phyloP scores from a whole-genome alignment of 441 rosid species.

The Omphalea diandra region DNA sequence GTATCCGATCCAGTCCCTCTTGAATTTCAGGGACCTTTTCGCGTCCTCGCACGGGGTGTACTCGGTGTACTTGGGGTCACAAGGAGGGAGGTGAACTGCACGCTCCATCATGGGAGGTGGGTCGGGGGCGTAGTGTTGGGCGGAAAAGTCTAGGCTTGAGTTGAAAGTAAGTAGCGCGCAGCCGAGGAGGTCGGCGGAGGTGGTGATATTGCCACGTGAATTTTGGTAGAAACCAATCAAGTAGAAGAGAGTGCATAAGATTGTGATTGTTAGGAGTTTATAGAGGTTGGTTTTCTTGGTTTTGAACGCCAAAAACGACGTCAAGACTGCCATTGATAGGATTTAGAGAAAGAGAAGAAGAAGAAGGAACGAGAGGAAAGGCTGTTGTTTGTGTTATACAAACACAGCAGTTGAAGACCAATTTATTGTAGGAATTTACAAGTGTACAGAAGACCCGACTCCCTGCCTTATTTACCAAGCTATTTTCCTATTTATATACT shows the following conservation, averaged over 20 bases:
- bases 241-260: constrained; percentile 52
- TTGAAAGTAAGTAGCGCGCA: constrained; percentile 13
- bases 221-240: constrained; percentile 49
- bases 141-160: constrained; percentile 37
- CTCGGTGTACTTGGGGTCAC: constrained; percentile 46
- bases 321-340: constrained; percentile 31
- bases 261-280: constrained; percentile 34
- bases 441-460: not conserved
- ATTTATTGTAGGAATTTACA: no score
- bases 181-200: constrained; percentile 11
- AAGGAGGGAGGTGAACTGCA: constrained; percentile 35
- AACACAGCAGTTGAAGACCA: no score
- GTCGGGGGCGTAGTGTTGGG: constrained; percentile 26
- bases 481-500: not conserved
- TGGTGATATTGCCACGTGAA: constrained; percentile 21
- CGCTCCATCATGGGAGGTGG: constrained; percentile 8
- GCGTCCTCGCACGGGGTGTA: constrained; percentile 78
- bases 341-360: no score
- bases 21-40: constrained; percentile 58
- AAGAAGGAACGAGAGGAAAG: no score
- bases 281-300: constrained; percentile 48
- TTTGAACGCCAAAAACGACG: constrained; percentile 23
- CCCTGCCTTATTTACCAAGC: not conserved
- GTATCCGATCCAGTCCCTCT: constrained; percentile 53
- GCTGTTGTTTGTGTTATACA: no score